Base-by-base conservation (phyloP, 305 asterid genomes). In the Fraxinus albicans region DNA sequence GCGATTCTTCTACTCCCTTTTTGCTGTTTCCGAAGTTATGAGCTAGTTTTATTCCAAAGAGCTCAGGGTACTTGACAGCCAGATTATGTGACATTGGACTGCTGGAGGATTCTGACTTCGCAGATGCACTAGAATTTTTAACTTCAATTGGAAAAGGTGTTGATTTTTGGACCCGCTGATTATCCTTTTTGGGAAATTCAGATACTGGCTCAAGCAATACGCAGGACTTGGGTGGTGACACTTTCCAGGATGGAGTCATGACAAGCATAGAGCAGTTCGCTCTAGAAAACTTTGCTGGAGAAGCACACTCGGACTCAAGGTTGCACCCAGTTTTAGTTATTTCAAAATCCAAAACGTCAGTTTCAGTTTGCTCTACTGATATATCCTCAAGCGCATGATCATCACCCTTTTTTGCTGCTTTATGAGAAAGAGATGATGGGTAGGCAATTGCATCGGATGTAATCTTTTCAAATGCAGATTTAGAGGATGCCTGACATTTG, bases 151-250 rank as follows among this genome's bases (percentile, higher is more conserved):
- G 93, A 85, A 85, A 96, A 17, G 97, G 97, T n/a, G 96, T 96
- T 23, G 88, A 84, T 84, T 19, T 90, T 74, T 85, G 87, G 83
- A 83, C 88, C 76, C 80, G 77, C 42, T 65, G 88, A 70, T 70
- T 85, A 79, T 82, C 84, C 90, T 91, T 91, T 82, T 50, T 84
- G 63, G 85, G 47, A 72, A 90, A 81, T 84, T 83, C 93, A 5
- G 96, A 89, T 78, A 84, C 77, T 1, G 98, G 97, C 86, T 96
- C 98, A 65, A 96, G 96, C 88, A 96, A 78, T 38, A 88, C 82
- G 85, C 98, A 96, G 29, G 99, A 89, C 88, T 91, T 96, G 3
- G 94, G 97, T 1, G 99, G 99, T 35, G 98, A 94, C 83, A 89
- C 81, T 88, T 92, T 93, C 90, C 91, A 79, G 88, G 90, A 75